Evolutionary conservation across 2,329 filamentous ascomycete genomes (phyloP).

Genomic region (Fusarium sp.): DNA sequence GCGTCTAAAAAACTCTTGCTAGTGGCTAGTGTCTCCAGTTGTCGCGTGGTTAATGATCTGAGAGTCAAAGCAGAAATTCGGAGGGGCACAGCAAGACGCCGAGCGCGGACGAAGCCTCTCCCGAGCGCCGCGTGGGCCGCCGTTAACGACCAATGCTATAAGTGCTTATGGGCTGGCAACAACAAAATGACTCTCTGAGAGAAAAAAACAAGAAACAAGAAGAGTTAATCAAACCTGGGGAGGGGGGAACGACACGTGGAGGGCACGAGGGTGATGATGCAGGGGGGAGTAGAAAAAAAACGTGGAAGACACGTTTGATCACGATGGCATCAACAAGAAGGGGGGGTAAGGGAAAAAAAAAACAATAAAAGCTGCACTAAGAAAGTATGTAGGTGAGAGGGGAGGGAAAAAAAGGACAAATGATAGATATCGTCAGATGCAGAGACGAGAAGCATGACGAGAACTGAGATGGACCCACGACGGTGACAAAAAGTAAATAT

Average conservation of each 20-base stretch:
- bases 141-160: neutral
- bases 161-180: constrained; percentile 1
- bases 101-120: constrained; percentile 10
- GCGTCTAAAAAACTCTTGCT: neutral
- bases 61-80: neutral
- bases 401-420: neutral
- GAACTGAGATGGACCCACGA: neutral
- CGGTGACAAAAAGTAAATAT: constrained; percentile 11
- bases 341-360: neutral
- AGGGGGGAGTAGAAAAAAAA: constrained; percentile 16
- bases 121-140: constrained; percentile 7
- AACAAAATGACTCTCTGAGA: neutral
- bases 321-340: constrained; percentile 1
- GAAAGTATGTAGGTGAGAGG: neutral
- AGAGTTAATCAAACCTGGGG: constrained; percentile 4
- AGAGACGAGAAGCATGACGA: constrained; percentile 4
- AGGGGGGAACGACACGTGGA: constrained; percentile 37
- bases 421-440: constrained; percentile 4
- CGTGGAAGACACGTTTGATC: constrained; percentile 30
- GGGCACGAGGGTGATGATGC: constrained; percentile 26
- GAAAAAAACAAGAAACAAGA: neutral
- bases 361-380: neutral
- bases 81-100: neutral
- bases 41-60: constrained; percentile 15
- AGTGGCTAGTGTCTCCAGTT: constrained; percentile 4